phyloP scores from a whole-genome alignment of 495 filamentous ascomycete genomes.

The Parathielavia hyrcaniae region DNA sequence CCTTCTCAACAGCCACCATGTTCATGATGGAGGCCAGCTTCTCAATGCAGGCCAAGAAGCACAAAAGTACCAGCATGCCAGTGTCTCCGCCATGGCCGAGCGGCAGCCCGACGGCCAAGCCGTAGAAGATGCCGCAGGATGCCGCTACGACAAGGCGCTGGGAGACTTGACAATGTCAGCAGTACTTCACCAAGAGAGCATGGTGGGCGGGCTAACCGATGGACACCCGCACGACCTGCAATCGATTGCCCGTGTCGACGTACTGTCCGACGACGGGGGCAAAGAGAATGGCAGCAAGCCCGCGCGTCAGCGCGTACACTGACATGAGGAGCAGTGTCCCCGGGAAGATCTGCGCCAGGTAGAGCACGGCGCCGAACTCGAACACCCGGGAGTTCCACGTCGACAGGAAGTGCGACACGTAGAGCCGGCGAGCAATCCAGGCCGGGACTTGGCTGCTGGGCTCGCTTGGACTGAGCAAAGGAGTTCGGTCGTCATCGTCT shows the following conservation, averaged over 20 bases:
- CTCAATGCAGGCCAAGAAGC: constrained; percentile 52
- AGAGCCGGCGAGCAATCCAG: constrained; percentile 26
- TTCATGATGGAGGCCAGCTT: constrained; percentile 51
- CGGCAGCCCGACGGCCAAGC: not conserved
- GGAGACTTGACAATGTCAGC: not conserved
- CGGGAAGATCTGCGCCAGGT: constrained; percentile 54
- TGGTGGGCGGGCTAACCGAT: constrained; percentile 19
- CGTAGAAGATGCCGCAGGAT: constrained; percentile 23
- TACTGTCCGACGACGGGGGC: constrained; percentile 21
- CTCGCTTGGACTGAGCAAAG: not conserved
- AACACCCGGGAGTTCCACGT: constrained; percentile 67
- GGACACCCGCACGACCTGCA: constrained; percentile 30
- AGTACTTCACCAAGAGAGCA: not conserved
- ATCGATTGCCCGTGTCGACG: constrained; percentile 29
- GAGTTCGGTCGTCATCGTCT: not conserved
- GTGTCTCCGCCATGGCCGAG: constrained; percentile 1
- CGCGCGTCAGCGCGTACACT: constrained; percentile 32
- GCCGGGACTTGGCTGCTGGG: not conserved
- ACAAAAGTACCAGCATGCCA: constrained; percentile 37
- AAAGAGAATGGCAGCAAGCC: constrained; percentile 28
- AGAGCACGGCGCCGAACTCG: constrained; percentile 58
- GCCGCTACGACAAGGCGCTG: constrained; percentile 28
- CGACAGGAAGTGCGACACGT: constrained; percentile 54
- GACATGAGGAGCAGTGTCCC: constrained; percentile 47
- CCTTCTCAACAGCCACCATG: constrained; percentile 57